phyloP scores from a whole-genome alignment of 2,329 filamentous ascomycete species.

The Neocatenulostroma microsporum region DNA sequence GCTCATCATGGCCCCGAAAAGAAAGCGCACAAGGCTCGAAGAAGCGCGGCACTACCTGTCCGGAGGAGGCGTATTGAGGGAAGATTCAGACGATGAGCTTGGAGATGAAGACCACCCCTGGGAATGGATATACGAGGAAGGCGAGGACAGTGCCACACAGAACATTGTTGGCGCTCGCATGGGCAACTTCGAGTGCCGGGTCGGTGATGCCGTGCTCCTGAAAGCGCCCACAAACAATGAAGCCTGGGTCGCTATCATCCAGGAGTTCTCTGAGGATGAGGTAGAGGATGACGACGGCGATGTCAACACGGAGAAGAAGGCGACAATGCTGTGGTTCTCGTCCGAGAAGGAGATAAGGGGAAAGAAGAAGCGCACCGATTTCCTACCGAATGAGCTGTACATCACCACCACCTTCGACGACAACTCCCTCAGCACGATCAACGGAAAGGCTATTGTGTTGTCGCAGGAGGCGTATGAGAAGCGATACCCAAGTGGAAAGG shows the following conservation, averaged over 20 bases:
- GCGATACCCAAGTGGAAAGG: constrained; percentile 64
- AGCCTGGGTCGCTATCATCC: constrained; percentile 86
- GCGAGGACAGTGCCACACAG: too few relatives aligned
- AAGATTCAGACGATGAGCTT: constrained; percentile 85
- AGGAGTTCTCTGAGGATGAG: constrained; percentile 68
- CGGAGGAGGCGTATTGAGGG: constrained; percentile 57
- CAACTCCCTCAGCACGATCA: constrained; percentile 82
- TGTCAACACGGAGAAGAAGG: constrained; percentile 53
- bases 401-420: constrained; percentile 80
- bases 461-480: constrained; percentile 62
- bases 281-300: constrained; percentile 53
- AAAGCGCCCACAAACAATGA: constrained; percentile 78
- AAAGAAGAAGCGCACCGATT: constrained; percentile 75
- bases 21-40: constrained; percentile 36
- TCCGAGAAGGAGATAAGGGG: constrained; percentile 83
- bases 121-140: constrained; percentile 51
- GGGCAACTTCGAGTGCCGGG: constrained; percentile 67
- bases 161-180: constrained; percentile 72
- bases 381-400: constrained; percentile 77
- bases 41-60: constrained; percentile 45
- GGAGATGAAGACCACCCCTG: constrained; percentile 44
- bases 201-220: constrained; percentile 79
- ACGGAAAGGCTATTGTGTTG: constrained; percentile 75
- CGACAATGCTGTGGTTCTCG: constrained; percentile 93
- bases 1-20: constrained; percentile 38